Evolutionary conservation across 345 rosid genomes (phyloP).

Genomic region (Luvunga scandens): DNA sequence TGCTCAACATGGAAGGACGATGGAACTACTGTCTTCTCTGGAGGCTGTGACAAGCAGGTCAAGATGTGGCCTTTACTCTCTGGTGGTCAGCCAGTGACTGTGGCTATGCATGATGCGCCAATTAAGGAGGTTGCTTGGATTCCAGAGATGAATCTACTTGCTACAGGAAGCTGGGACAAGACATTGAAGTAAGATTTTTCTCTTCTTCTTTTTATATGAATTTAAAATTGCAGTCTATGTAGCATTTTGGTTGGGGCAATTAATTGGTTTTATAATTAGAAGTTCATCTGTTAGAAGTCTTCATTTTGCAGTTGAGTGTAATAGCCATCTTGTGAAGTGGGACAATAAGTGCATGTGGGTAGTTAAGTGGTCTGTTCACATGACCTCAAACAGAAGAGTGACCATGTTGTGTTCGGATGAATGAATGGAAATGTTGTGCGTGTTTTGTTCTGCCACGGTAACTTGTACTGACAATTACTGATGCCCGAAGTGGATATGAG

Average conservation of each 20-base stretch:
- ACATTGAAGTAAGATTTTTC: conserved; percentile 58
- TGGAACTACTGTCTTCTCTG: conserved; percentile 89
- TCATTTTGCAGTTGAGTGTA: neutral
- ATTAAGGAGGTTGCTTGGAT: conserved; percentile 85
- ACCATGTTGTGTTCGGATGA: neutral
- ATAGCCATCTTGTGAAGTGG: neutral
- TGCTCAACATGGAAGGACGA: conserved; percentile 99
- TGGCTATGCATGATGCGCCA: conserved; percentile 95
- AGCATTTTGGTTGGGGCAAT: neutral
- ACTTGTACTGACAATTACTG: neutral
- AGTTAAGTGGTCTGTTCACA: neutral
- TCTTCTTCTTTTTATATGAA: neutral
- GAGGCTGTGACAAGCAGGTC: conserved; percentile 97
- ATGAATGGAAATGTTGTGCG: neutral
- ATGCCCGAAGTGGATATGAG: neutral
- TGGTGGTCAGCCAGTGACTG: conserved; percentile 83
- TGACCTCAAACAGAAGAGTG: neutral
- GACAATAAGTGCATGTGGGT: neutral
- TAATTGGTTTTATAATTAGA: neutral
- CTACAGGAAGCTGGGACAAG: conserved; percentile 93
- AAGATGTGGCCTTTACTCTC: conserved; percentile 96
- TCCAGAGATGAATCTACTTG: conserved; percentile 85
- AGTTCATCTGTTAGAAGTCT: conserved; percentile 1
- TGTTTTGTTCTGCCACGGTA: neutral
- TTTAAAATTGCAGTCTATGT: neutral